phyloP scores from a whole-genome alignment of 2,329 filamentous ascomycete species.

The Didymella keratinophila region DNA sequence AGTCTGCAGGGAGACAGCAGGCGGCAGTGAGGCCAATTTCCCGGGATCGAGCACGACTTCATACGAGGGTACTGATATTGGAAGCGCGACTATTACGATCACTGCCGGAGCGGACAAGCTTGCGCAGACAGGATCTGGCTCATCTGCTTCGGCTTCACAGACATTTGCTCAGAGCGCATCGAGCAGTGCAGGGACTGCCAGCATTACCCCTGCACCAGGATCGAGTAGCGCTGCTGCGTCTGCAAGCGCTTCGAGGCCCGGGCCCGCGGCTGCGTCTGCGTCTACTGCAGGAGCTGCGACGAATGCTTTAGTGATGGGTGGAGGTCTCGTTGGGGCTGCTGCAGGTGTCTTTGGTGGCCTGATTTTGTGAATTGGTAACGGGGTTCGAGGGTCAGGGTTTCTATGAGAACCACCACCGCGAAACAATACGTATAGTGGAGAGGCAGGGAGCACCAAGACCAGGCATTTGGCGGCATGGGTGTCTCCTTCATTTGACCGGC shows the following conservation, averaged over 20 bases:
- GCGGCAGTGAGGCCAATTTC: not conserved
- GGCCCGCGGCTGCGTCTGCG: not conserved
- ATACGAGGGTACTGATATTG: not conserved
- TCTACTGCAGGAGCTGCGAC: not conserved
- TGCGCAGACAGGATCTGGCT: not conserved
- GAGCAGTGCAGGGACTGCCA: not conserved
- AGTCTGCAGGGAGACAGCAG: not conserved
- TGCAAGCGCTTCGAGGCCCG: not conserved
- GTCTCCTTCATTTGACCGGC: too few species aligned
- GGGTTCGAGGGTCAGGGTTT: too few species aligned
- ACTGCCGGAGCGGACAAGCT: not conserved
- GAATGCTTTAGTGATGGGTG: not conserved
- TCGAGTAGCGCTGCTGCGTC: not conserved
- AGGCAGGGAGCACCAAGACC: too few species aligned
- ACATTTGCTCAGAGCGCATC: not conserved
- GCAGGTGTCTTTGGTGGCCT: not conserved
- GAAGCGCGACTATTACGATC: not conserved
- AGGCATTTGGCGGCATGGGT: too few species aligned
- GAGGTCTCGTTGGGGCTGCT: not conserved
- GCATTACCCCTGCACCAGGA: not conserved
- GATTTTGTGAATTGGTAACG: not conserved
- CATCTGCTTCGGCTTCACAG: not conserved
- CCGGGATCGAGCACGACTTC: not conserved
- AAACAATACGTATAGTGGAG: too few species aligned
- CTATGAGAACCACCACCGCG: too few species aligned